Conservation (phyloP, 768 basidiomycete genomes). For the Termitomyces sp. region DNA sequence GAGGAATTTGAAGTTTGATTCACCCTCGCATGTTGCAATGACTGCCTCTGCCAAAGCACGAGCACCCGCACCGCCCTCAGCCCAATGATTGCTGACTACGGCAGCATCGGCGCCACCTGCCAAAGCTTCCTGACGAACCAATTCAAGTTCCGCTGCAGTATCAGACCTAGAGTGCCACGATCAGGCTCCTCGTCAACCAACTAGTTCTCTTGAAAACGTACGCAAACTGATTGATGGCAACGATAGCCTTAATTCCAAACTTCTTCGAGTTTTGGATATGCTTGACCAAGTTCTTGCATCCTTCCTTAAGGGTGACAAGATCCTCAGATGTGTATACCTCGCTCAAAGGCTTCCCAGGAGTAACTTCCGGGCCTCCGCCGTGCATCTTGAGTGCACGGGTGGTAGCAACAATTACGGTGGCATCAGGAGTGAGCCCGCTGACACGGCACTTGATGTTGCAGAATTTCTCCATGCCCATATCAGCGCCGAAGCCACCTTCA, state of each 20-base stretch:
- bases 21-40: slow-evolving; percentile 77
- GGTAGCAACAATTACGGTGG: slow-evolving; percentile 93
- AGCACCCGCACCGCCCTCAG: slow-evolving; percentile 90
- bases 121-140: slow-evolving; percentile 78
- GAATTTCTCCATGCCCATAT: slow-evolving; percentile 99
- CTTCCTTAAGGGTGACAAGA: slow-evolving; percentile 83
- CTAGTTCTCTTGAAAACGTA: slow-evolving; percentile 39
- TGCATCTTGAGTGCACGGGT: slow-evolving; percentile 99
- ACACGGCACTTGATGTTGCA: slow-evolving; percentile 99
- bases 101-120: slow-evolving; percentile 92
- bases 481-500: slow-evolving; percentile 97
- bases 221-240: slow-evolving; percentile 95
- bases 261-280: slow-evolving; percentile 95
- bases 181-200: slow-evolving; percentile 1
- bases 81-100: slow-evolving; percentile 97
- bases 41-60: slow-evolving; percentile 90
- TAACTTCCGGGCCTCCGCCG: slow-evolving; percentile 95
- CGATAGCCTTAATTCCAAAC: slow-evolving; percentile 94
- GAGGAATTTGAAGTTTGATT: slow-evolving; percentile 88
- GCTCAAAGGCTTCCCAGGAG: slow-evolving; percentile 90
- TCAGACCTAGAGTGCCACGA: slow-evolving; percentile 59
- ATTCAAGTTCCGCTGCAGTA: slow-evolving; percentile 83
- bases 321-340: slow-evolving; percentile 95
- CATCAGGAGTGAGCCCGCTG: slow-evolving; percentile 91
- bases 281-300: slow-evolving; percentile 88